Evolutionary conservation across 2,329 filamentous ascomycete genomes (phyloP), one percentile per base, ranked within the genome.

Genomic region (Acrocalymma vagum): DNA sequence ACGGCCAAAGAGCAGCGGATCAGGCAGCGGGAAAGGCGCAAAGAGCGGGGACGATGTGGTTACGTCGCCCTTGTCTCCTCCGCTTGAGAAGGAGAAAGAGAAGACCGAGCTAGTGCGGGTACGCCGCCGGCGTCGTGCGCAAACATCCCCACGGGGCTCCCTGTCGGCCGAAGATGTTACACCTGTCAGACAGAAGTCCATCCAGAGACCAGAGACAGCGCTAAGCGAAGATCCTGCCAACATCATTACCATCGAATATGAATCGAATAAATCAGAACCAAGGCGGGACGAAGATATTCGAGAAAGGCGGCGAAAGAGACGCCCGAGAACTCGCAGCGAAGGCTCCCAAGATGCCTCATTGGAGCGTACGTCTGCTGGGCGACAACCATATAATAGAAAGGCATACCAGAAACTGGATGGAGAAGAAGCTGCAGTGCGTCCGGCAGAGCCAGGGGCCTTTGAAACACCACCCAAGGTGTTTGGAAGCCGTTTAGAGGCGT

Each of bases 401-500:
- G n/a, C 64, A 6, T 55, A 53, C 23, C 60, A 62, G 3, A 48
- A 53, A 27, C 39, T 49, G 21, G 56, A 65, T 10, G 57, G 60
- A 20, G 49, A 57, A 16, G 48, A 51, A 1, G 32, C 36, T 16
- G 38, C 52, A 16, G 32, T 42, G 33, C 52, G 32, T 30, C 40
- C 53, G 30, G 48, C 44, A 9, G 51, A 61, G 14, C 43, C 39
- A 11, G 27, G 17, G 11, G 38, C 37, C 7, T 47, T 72, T 1
- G 62, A 65, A 32, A 72, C 72, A 15, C 67, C 72, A 4, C 61
- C 72, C 14, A 75, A 75, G 29, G 70, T 77, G 10, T 74, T 76
- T 40, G 72, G 70, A 14, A 76, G 58, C 36, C 80, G 81, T 31
- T 78, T 86, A 17, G 80, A 85, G 63, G 79, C 81, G 32, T 86